phyloP scores from a whole-genome alignment of 2,329 filamentous ascomycete genomes.

The Cercospora nicotianae region DNA sequence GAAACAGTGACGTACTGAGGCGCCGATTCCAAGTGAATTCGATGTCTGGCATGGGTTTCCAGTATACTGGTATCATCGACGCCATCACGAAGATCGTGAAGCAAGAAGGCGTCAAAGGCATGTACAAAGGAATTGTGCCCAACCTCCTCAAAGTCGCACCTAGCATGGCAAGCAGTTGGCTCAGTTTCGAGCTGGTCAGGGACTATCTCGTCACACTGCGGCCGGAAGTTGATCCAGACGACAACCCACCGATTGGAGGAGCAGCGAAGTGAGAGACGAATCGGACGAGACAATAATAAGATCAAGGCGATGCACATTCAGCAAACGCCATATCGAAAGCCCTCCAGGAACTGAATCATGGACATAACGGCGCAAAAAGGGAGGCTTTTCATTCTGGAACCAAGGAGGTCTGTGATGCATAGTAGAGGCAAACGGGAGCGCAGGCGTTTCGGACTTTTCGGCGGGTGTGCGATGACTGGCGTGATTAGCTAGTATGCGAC shows the following conservation, averaged over 20 bases:
- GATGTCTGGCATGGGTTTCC: slow-evolving; percentile 97
- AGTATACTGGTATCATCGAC: slow-evolving; percentile 84
- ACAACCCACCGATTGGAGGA: slow-evolving; percentile 20
- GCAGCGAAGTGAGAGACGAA: slow-evolving; percentile 10
- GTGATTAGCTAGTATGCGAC: background rate
- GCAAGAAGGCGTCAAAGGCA: slow-evolving; percentile 78
- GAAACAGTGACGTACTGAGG: slow-evolving; percentile 76
- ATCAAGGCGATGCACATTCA: background rate
- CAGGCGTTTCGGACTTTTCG: slow-evolving; percentile 9
- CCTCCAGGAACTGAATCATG: background rate
- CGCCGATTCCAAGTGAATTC: slow-evolving; percentile 98
- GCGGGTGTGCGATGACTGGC: background rate
- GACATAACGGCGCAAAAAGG: slow-evolving; percentile 2
- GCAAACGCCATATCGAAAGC: background rate
- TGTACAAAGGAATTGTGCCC: slow-evolving; percentile 95
- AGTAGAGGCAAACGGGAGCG: background rate
- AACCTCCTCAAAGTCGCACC: slow-evolving; percentile 96
- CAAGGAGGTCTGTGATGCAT: background rate
- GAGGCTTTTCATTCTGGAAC: background rate
- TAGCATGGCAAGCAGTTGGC: slow-evolving; percentile 98
- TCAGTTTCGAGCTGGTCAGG: slow-evolving; percentile 91
- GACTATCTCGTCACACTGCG: slow-evolving; percentile 67
- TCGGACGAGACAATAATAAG: background rate
- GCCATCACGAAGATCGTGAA: slow-evolving; percentile 77
- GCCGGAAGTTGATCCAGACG: slow-evolving; percentile 20